Evolutionary conservation across 2,329 filamentous ascomycete genomes (phyloP).

Genomic region (Sporothrix phasma): DNA sequence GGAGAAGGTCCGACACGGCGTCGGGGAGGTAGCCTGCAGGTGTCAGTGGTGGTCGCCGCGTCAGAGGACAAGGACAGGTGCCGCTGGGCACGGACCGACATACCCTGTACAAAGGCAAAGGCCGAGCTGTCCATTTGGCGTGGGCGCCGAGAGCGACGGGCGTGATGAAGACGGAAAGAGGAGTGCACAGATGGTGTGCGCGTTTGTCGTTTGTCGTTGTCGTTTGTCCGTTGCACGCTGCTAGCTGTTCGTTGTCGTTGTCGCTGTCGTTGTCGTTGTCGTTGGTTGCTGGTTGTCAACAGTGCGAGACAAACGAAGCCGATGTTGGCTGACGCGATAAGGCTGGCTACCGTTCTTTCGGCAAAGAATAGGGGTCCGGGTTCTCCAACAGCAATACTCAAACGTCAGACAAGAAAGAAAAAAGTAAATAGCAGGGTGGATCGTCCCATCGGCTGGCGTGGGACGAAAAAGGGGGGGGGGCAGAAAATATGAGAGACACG

Average conservation of each 20-base stretch:
- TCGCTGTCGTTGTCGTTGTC: too few relatives aligned
- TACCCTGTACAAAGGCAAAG: conserved; percentile 8
- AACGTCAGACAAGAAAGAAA: background rate
- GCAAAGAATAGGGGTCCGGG: background rate
- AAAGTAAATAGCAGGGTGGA: background rate
- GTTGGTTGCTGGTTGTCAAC: too few relatives aligned
- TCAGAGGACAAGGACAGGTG: too few relatives aligned
- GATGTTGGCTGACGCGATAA: background rate
- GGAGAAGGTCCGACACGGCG: conserved; percentile 35
- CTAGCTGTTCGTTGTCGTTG: too few relatives aligned
- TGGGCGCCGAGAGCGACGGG: background rate
- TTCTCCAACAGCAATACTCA: background rate
- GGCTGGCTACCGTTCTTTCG: background rate
- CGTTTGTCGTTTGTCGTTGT: background rate
- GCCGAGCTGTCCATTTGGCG: conserved; percentile 13
- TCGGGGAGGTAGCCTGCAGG: conserved; percentile 28
- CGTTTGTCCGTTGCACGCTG: too few relatives aligned
- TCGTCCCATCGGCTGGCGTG: background rate
- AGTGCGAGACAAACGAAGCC: background rate
- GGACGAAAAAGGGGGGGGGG: conserved; percentile 1
- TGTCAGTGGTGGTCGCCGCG: background rate
- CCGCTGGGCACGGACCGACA: background rate
- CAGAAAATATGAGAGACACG: background rate
- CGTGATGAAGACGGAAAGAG: background rate
- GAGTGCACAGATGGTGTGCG: background rate